Evolutionary conservation across 1,284 basidiomycete species (phyloP).

Genomic region (Tilletia walkeri): DNA sequence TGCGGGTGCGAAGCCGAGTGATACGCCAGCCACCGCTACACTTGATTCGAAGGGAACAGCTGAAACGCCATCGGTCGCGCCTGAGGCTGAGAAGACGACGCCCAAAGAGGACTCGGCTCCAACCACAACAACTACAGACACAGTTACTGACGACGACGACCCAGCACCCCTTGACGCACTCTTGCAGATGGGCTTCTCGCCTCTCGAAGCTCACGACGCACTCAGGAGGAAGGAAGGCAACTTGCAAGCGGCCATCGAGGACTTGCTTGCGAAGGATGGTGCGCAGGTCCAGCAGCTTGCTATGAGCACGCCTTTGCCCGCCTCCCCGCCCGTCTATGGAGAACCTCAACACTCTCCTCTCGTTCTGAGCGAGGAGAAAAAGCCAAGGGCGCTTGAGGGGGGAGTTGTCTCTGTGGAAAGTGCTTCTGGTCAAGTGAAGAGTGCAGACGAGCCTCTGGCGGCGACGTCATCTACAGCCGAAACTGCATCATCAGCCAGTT

Average conservation of each 20-base stretch:
- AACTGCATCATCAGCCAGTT: neutral
- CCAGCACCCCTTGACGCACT: neutral
- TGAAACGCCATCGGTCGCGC: neutral
- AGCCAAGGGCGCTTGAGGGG: neutral
- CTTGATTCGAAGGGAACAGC: neutral
- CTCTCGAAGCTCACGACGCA: conserved; percentile 9
- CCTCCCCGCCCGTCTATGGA: neutral
- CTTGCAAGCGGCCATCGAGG: conserved; percentile 11
- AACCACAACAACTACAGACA: neutral
- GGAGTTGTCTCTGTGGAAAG: neutral
- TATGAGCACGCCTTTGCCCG: neutral
- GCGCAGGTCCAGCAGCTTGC: neutral
- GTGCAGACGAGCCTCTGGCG: neutral
- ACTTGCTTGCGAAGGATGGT: conserved; percentile 5
- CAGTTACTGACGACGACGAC: neutral
- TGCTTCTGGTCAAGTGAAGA: neutral
- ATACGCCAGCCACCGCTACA: neutral
- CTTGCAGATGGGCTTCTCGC: conserved; percentile 21
- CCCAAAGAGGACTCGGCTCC: neutral
- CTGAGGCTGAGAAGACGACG: neutral
- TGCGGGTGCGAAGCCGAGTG: neutral
- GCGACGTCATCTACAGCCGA: neutral
- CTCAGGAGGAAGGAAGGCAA: conserved; percentile 10
- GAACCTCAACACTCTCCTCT: neutral
- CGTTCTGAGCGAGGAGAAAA: neutral